Conservation (phyloP, 73 alveolate species). For the Paramecium bursaria region DNA sequence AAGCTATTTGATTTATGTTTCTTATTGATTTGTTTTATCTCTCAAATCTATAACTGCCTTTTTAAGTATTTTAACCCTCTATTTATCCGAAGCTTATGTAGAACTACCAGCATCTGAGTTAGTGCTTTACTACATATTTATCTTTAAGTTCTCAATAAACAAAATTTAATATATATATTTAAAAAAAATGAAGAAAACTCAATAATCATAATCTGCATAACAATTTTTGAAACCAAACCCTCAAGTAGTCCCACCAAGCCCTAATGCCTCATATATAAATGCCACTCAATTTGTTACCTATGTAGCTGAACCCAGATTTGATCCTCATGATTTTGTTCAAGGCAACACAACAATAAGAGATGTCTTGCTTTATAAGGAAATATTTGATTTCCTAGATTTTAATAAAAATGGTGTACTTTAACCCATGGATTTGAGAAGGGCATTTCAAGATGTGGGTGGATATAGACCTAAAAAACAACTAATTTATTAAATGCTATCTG, state of each 20-base stretch:
- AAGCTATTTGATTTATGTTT: not conserved
- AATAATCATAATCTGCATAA: not conserved
- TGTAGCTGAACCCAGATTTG: slow-evolving; percentile 53
- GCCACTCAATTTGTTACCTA: not conserved
- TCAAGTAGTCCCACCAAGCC: not conserved
- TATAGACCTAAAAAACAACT: slow-evolving; percentile 1
- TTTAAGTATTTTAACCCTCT: not conserved
- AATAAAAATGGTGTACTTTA: slow-evolving; percentile 8
- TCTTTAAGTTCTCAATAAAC: too few species aligned
- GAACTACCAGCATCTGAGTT: not conserved
- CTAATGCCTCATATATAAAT: not conserved
- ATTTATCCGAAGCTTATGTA: not conserved
- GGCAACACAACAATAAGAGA: not conserved
- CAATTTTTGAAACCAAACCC: not conserved
- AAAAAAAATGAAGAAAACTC: not conserved
- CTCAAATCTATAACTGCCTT: slow-evolving; percentile 45
- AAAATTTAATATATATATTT: slow-evolving; percentile 10
- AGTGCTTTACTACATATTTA: too few species aligned
- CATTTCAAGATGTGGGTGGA: slow-evolving; percentile 9
- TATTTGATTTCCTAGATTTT: slow-evolving; percentile 46
- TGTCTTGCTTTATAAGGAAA: slow-evolving; percentile 3
- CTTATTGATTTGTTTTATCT: not conserved
- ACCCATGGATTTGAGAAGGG: slow-evolving; percentile 64
- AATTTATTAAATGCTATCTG: slow-evolving; percentile 34
- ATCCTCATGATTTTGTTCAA: slow-evolving; percentile 30